These are phyloP conservation scores for Arabidopsis suecica DNA, from an alignment of 345 rosid species.

Conservation along the genomic window DNA sequence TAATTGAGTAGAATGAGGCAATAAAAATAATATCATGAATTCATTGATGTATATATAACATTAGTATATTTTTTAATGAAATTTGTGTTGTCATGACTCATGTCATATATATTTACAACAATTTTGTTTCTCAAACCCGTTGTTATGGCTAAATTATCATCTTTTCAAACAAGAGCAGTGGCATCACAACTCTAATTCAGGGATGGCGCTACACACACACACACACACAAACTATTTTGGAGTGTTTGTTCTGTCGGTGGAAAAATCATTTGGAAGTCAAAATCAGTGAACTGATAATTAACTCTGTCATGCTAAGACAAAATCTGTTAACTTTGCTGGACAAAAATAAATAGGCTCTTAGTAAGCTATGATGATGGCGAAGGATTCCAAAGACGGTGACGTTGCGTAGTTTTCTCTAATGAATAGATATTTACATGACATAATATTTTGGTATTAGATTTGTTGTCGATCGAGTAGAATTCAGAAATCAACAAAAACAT, in stretches of 20 bases:
- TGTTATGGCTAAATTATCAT: background rate
- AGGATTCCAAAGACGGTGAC: constrained; percentile 36
- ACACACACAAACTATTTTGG: constrained; percentile 16
- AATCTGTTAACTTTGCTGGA: constrained; percentile 38
- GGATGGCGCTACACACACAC: constrained; percentile 24
- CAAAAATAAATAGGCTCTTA: constrained; percentile 39
- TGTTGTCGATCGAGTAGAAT: constrained; percentile 35
- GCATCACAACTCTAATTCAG: constrained; percentile 11
- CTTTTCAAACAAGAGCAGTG: constrained; percentile 8
- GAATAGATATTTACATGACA: constrained; percentile 37
- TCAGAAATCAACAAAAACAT: background rate
- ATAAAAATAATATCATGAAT: constrained; percentile 21
- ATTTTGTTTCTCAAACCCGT: background rate
- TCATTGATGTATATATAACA: background rate
- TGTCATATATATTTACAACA: background rate
- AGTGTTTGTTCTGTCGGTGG: constrained; percentile 40
- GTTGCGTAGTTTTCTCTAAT: constrained; percentile 18
- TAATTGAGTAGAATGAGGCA: constrained; percentile 28
- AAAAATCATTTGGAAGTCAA: constrained; percentile 19
- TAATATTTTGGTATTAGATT: constrained; percentile 33
- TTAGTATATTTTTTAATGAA: background rate
- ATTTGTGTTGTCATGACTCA: background rate
- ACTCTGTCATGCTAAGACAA: constrained; percentile 35
- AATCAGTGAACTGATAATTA: constrained; percentile 13
- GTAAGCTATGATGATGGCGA: constrained; percentile 31